Evolutionary conservation across 2,329 filamentous ascomycete genomes (phyloP).

Genomic region (Alternaria viburni): DNA sequence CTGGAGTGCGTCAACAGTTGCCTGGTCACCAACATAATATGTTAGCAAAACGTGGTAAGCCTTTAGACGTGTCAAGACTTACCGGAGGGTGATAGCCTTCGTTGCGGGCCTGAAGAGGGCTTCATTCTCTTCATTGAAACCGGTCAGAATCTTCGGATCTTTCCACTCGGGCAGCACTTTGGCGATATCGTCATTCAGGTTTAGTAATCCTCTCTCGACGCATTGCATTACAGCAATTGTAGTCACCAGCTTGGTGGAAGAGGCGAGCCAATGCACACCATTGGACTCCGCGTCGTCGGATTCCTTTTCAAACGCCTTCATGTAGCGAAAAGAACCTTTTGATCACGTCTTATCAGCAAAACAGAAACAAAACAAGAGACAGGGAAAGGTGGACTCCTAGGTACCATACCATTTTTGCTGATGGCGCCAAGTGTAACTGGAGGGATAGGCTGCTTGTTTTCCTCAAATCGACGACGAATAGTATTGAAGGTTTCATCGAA

Average conservation of each 20-base stretch:
- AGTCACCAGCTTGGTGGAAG: neutral
- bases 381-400: neutral
- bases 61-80: neutral
- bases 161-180: neutral
- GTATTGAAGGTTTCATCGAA: neutral
- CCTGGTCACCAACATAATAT: neutral
- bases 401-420: neutral
- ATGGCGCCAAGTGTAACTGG: neutral
- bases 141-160: neutral
- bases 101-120: neutral
- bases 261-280: neutral
- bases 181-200: neutral
- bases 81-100: neutral
- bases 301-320: neutral
- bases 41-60: neutral
- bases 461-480: neutral
- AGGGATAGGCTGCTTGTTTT: neutral
- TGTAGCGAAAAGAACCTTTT: neutral
- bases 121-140: neutral
- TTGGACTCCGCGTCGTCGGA: neutral
- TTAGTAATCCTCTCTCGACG: neutral
- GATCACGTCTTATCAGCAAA: neutral
- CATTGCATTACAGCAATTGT: neutral
- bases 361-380: neutral
- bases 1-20: neutral